These are phyloP conservation scores for Pogostemon cablin DNA, from an alignment of 257 asterid genomes.

Conservation along the genomic window DNA sequence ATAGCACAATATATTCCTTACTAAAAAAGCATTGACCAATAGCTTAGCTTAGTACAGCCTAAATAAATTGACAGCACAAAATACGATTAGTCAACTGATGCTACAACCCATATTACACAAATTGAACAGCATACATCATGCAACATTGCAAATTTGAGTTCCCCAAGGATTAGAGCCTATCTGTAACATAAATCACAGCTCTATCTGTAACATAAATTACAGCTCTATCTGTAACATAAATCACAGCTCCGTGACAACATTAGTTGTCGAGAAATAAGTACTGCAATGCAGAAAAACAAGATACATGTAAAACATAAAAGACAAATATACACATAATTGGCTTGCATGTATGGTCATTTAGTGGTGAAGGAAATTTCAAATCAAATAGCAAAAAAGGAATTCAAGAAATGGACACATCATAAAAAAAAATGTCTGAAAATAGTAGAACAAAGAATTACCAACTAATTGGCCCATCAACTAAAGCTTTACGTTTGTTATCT, in stretches of 20 bases:
- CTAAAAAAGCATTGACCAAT: neutral
- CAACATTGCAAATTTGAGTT: neutral
- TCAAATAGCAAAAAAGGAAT: neutral
- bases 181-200: neutral
- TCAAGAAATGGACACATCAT: neutral
- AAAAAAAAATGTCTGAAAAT: conserved; percentile 13
- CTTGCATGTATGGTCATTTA: neutral
- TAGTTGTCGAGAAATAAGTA: neutral
- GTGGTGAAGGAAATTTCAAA: neutral
- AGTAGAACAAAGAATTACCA: conserved; percentile 51
- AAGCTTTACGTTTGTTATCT: conserved; percentile 41
- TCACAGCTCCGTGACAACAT: neutral
- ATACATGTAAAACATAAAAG: neutral
- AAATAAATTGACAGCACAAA: neutral
- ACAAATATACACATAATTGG: neutral
- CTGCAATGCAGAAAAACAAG: neutral
- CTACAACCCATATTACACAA: neutral
- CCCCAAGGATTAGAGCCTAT: neutral
- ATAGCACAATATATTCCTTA: conserved; percentile 3
- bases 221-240: neutral
- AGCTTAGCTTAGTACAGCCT: neutral
- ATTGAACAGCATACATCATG: neutral
- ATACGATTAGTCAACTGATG: neutral
- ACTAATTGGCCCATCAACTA: conserved; percentile 65
- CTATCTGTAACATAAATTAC: neutral